phyloP scores from a whole-genome alignment of 805 yeast species.

The Ogataea glucozyma region DNA sequence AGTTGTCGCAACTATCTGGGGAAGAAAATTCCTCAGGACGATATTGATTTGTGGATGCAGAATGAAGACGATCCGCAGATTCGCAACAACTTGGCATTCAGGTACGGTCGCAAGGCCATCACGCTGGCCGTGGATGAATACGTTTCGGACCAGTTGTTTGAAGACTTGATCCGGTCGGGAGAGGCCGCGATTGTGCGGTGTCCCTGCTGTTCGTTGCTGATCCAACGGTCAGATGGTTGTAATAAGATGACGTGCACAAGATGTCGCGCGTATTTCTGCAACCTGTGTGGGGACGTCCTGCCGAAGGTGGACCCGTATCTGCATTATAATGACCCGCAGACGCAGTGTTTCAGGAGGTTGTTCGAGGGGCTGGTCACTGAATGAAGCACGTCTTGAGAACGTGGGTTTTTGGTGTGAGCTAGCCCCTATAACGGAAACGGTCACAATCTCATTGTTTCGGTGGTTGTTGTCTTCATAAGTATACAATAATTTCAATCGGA shows the following conservation, averaged over 20 bases:
- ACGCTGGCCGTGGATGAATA: conserved; percentile 45
- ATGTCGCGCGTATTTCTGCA: conserved; percentile 53
- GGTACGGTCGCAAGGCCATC: conserved; percentile 48
- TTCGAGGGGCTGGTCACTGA: conserved; percentile 54
- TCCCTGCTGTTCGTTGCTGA: conserved; percentile 51
- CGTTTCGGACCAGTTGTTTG: conserved; percentile 48
- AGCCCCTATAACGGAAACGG: too few relatives aligned
- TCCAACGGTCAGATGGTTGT: conserved; percentile 62
- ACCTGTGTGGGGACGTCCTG: conserved; percentile 49
- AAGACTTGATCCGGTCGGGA: conserved; percentile 43
- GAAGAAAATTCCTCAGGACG: conserved; percentile 40
- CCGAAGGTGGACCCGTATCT: conserved; percentile 47
- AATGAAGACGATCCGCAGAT: conserved; percentile 38
- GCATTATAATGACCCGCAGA: conserved; percentile 47
- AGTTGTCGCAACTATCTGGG: conserved; percentile 41
- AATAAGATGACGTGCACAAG: conserved; percentile 59
- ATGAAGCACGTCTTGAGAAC: too few relatives aligned
- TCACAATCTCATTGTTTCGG: too few relatives aligned
- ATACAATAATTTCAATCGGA: too few relatives aligned
- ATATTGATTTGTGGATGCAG: conserved; percentile 37
- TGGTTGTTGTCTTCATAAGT: too few relatives aligned
- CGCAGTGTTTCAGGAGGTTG: conserved; percentile 49
- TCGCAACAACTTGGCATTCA: conserved; percentile 28
- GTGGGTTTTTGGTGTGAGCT: too few relatives aligned
- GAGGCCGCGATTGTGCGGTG: conserved; percentile 47